Evolutionary conservation across 2,329 filamentous ascomycete genomes (phyloP).

Genomic region (Diaporthe sp.): DNA sequence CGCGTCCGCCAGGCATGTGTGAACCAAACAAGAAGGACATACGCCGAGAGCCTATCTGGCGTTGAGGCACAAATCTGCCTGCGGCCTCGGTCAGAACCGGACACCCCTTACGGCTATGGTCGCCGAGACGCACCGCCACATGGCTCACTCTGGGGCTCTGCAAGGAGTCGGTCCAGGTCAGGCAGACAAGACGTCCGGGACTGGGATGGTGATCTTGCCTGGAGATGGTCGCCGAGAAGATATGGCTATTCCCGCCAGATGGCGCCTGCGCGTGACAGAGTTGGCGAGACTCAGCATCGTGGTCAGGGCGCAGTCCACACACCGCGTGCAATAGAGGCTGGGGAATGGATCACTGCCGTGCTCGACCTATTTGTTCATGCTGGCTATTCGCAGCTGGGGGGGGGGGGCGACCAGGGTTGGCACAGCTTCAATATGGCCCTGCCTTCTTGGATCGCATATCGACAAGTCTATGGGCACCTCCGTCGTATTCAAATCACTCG

Average conservation of each 20-base stretch:
- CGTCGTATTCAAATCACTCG: background rate
- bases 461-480: background rate
- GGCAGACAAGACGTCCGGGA: background rate
- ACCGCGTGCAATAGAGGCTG: background rate
- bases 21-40: too few species aligned
- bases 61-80: background rate
- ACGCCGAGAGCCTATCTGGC: background rate
- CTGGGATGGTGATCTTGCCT: background rate
- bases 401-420: too few species aligned
- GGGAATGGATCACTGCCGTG: background rate
- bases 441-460: background rate
- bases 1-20: background rate
- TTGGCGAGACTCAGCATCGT: background rate
- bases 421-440: background rate
- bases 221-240: too few species aligned
- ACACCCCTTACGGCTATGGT: background rate
- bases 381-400: background rate
- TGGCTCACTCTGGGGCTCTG: background rate
- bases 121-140: background rate
- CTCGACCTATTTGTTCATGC: background rate
- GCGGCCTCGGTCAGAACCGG: background rate
- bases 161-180: background rate
- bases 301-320: background rate
- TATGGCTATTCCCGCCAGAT: background rate
- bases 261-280: background rate